phyloP scores from a whole-genome alignment of 1,139 yeast species.

The Debaryomycetaceae sp. region DNA sequence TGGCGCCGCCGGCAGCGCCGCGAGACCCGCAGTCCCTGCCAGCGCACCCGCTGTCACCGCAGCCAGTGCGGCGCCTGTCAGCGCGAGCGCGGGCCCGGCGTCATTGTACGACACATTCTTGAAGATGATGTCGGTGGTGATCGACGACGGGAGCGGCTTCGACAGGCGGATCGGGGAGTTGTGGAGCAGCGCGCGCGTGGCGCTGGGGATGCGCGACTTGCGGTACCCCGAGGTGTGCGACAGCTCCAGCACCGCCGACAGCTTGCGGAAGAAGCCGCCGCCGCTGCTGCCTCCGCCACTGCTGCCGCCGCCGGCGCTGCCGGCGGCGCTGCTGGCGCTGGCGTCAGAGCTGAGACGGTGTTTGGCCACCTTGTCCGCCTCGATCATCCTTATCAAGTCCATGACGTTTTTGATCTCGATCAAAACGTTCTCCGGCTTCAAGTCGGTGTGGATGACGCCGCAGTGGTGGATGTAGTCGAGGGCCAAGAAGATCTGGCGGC shows the following conservation, averaged over 20 bases:
- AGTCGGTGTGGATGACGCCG: conserved; percentile 42
- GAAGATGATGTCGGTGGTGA: conserved; percentile 19
- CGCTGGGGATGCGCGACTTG: conserved; percentile 21
- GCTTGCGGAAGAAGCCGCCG: conserved; percentile 1
- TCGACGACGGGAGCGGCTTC: conserved; percentile 24
- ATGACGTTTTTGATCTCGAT: conserved; percentile 38
- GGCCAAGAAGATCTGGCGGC: conserved; percentile 35
- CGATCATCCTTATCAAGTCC: conserved; percentile 29
- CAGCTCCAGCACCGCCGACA: conserved; percentile 1
- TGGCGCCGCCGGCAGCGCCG: background rate
- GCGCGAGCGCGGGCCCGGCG: background rate
- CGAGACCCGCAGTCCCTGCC: too few species aligned
- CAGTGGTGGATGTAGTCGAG: conserved; percentile 39
- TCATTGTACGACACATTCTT: conserved; percentile 13
- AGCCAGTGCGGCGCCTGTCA: background rate
- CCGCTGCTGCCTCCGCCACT: conserved; percentile 1
- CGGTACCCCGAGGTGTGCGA: conserved; percentile 14
- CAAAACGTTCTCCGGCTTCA: conserved; percentile 42
- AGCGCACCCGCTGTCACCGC: too few species aligned
- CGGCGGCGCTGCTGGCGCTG: background rate
- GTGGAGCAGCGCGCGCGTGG: conserved; percentile 10
- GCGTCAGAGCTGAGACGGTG: conserved; percentile 6
- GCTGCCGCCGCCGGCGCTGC: background rate
- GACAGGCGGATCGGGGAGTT: conserved; percentile 28
- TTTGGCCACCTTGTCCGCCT: conserved; percentile 24